phyloP scores from a whole-genome alignment of 805 yeast species.

The Candida peoriensis region DNA sequence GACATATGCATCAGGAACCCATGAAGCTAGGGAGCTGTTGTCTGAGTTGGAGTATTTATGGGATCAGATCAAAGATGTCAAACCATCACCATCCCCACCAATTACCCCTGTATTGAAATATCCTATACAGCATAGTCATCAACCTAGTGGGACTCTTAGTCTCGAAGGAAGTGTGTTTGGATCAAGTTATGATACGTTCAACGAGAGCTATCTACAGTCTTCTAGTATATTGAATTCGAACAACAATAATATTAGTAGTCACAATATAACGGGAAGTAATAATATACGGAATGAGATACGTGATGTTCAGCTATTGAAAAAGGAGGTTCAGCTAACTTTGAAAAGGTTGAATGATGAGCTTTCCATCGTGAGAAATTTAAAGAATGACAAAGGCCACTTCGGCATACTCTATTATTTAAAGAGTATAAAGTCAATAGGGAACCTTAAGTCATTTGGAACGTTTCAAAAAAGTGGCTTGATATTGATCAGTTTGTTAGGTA shows the following conservation, averaged over 20 bases:
- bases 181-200: constrained; percentile 1
- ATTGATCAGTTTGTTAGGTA: constrained; percentile 6
- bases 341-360: constrained; percentile 22
- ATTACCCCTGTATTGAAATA: constrained; percentile 4
- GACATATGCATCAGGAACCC: constrained; percentile 60
- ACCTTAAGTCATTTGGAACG: constrained; percentile 8
- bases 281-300: constrained; percentile 13
- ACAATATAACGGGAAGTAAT: not conserved
- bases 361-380: constrained; percentile 7
- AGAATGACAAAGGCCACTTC: constrained; percentile 6
- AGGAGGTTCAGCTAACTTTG: constrained; percentile 22
- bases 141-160: constrained; percentile 2
- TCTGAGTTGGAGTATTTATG: constrained; percentile 67
- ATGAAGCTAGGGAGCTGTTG: constrained; percentile 60
- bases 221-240: constrained; percentile 4
- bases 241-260: constrained; percentile 8
- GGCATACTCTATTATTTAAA: not conserved
- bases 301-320: constrained; percentile 20
- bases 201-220: too few species aligned
- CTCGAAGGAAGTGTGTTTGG: constrained; percentile 6
- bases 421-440: not conserved
- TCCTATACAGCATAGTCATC: not conserved
- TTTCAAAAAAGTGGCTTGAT: constrained; percentile 7
- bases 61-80: constrained; percentile 60
- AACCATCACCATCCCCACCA: constrained; percentile 18